Conservation (phyloP, 2,329 filamentous ascomycete genomes). For the Apiospora koreana region DNA sequence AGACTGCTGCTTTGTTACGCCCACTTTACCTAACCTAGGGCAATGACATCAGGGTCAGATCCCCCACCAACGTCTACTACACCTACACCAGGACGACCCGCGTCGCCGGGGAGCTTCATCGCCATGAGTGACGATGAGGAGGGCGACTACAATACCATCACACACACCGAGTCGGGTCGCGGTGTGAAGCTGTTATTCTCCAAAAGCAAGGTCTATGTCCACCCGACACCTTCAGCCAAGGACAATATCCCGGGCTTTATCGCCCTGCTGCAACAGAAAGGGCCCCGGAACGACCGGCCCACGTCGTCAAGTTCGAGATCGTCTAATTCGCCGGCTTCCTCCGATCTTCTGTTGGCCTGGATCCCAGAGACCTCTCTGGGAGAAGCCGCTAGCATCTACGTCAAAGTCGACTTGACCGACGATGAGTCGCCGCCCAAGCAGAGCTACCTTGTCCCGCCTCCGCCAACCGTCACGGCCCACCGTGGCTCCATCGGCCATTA, state of each 20-base stretch:
- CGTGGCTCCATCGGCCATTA: constrained; percentile 74
- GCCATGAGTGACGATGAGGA: constrained; percentile 96
- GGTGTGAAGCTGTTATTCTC: constrained; percentile 94
- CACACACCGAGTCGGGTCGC: constrained; percentile 71
- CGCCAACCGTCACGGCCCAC: constrained; percentile 81
- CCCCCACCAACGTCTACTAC: constrained; percentile 21
- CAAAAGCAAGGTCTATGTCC: constrained; percentile 99
- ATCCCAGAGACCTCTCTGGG: constrained; percentile 86
- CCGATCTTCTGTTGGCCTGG: constrained; percentile 88
- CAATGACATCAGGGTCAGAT: constrained; percentile 33
- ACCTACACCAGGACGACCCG: constrained; percentile 36
- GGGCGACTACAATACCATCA: constrained; percentile 91
- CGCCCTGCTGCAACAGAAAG: constrained; percentile 88
- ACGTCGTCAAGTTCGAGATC: constrained; percentile 45
- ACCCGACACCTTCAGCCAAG: constrained; percentile 88
- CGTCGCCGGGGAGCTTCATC: constrained; percentile 88
- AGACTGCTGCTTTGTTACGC: not conserved
- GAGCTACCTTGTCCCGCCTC: constrained; percentile 87
- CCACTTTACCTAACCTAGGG: not conserved
- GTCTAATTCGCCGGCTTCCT: constrained; percentile 50
- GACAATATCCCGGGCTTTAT: constrained; percentile 96
- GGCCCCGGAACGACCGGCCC: constrained; percentile 35
- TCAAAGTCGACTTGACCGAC: constrained; percentile 90
- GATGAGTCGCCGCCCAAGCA: constrained; percentile 79
- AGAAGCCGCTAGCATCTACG: constrained; percentile 84